Conservation (phyloP, 148 eudicot genomes). For the Rhododendron ferrugineum region DNA sequence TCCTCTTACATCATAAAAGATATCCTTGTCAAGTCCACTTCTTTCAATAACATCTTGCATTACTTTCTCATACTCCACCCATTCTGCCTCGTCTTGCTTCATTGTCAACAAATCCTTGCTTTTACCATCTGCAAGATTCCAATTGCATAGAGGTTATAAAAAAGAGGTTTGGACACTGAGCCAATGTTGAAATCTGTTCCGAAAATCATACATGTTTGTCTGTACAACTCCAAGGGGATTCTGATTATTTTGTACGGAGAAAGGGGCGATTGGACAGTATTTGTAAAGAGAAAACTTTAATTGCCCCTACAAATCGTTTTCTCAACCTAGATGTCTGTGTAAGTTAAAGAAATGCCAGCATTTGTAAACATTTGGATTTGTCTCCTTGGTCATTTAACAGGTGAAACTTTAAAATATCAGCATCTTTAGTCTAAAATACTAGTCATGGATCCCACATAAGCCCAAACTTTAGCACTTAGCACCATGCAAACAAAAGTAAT, state of each 20-base stretch:
- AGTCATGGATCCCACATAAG: not conserved
- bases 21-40: slow-evolving; percentile 71
- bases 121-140: slow-evolving; percentile 62
- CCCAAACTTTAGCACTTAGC: not conserved
- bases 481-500: not conserved
- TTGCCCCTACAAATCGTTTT: not conserved
- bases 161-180: not conserved
- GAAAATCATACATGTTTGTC: not conserved
- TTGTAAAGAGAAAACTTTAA: not conserved
- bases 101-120: slow-evolving; percentile 81
- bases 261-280: not conserved
- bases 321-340: not conserved
- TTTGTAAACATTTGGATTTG: not conserved
- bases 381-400: not conserved
- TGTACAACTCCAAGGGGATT: not conserved
- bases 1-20: slow-evolving; percentile 83
- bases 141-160: not conserved
- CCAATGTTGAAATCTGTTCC: not conserved
- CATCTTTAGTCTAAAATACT: not conserved
- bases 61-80: slow-evolving; percentile 71
- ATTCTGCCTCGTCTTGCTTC: slow-evolving; percentile 85
- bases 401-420: not conserved
- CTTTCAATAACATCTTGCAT: slow-evolving; percentile 62
- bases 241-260: not conserved
- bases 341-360: not conserved